Conservation (phyloP, 306 rosid species). For the Cucurbita pepo region DNA sequence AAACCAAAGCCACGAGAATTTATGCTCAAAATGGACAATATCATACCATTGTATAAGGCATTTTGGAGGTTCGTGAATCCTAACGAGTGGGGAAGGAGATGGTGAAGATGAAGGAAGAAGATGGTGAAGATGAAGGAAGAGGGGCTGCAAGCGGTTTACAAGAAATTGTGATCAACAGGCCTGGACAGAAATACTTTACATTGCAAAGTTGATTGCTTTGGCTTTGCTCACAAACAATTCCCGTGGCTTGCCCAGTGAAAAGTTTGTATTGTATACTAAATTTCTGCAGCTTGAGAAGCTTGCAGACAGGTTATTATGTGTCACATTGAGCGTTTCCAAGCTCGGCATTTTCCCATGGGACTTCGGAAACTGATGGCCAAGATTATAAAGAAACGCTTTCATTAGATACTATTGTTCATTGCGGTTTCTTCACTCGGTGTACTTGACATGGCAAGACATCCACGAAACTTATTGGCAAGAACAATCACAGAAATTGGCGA, state of each 20-base stretch:
- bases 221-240: slow-evolving; percentile 18
- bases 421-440: slow-evolving; percentile 39
- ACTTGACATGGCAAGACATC: slow-evolving; percentile 60
- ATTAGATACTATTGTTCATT: slow-evolving; percentile 46
- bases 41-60: too few species aligned
- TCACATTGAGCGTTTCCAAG: slow-evolving; percentile 46
- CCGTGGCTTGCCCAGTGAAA: slow-evolving; percentile 17
- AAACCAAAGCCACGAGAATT: too few species aligned
- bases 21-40: too few species aligned
- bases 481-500: slow-evolving; percentile 61
- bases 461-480: slow-evolving; percentile 50
- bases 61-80: too few species aligned
- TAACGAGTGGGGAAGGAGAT: too few species aligned
- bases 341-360: slow-evolving; percentile 29
- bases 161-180: slow-evolving; percentile 9
- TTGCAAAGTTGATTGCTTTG: slow-evolving; percentile 16
- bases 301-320: slow-evolving; percentile 31
- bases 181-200: slow-evolving; percentile 10
- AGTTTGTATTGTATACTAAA: slow-evolving; percentile 13
- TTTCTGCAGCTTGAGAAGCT: slow-evolving; percentile 18
- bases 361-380: slow-evolving; percentile 35
- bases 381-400: slow-evolving; percentile 34
- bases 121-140: not conserved
- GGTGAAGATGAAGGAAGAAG: not conserved
- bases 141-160: slow-evolving; percentile 9